phyloP scores from a whole-genome alignment of 225 moss, liverwort and hornwort species.

The Bryoerythrophyllum caledonicum region DNA sequence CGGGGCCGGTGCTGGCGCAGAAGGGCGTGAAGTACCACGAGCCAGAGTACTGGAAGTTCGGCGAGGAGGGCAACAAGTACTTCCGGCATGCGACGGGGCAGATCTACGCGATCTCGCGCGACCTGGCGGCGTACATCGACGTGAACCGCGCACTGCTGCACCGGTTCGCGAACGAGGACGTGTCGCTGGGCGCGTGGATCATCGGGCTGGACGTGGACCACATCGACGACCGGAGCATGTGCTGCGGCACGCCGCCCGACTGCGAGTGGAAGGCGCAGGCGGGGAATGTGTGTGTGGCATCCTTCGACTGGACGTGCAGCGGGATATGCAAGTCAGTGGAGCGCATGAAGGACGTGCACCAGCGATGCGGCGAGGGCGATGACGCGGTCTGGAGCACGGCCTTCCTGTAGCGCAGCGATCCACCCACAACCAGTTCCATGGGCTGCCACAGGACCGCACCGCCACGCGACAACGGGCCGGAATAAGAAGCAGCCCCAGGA shows the following conservation, averaged over 20 bases:
- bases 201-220: constrained; percentile 98
- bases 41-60: constrained; percentile 99
- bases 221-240: constrained; percentile 96
- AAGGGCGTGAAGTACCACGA: constrained; percentile 77
- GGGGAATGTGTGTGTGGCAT: constrained; percentile 97
- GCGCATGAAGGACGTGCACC: constrained; percentile 88
- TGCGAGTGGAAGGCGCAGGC: constrained; percentile 99
- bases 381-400: constrained; percentile 78
- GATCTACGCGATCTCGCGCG: constrained; percentile 89
- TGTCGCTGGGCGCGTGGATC: constrained; percentile 95
- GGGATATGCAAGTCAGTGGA: constrained; percentile 96
- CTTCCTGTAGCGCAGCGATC: constrained; percentile 32
- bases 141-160: constrained; percentile 86
- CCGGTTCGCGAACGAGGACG: constrained; percentile 92
- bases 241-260: constrained; percentile 97
- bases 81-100: constrained; percentile 98
- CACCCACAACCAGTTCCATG: too few species aligned
- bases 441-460: too few species aligned
- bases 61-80: constrained; percentile 97
- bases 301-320: constrained; percentile 98
- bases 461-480: neutral
- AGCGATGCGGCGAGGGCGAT: constrained; percentile 91
- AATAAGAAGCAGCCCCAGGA: constrained; percentile 13
- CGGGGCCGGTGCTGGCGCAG: constrained; percentile 71
- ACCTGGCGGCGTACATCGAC: constrained; percentile 82